Conservation (phyloP, 2,329 filamentous ascomycete species). For the Xylariales sp. region DNA sequence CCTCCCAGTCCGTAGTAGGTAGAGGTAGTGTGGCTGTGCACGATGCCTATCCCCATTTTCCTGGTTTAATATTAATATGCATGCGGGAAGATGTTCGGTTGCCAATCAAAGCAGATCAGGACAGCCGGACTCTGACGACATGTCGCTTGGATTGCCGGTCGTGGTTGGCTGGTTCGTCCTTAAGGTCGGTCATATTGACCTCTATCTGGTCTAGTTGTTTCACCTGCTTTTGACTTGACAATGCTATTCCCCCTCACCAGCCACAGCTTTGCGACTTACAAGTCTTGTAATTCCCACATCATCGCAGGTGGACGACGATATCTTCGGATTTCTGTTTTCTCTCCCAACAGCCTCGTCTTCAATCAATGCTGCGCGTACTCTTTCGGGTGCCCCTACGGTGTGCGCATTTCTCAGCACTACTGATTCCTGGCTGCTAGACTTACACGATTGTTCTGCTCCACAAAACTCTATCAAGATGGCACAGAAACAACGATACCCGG, state of each 20-base stretch:
- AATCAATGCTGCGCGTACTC: too few relatives aligned
- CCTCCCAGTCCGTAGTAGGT: too few relatives aligned
- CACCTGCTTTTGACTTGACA: neutral
- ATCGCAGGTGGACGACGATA: neutral
- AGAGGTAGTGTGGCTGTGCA: neutral
- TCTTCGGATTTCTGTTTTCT: neutral
- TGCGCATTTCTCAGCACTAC: neutral
- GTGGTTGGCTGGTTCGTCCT: neutral
- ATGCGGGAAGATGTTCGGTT: neutral
- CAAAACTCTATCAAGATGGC: neutral
- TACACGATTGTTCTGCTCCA: too few relatives aligned
- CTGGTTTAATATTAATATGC: neutral
- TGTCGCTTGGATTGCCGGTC: neutral
- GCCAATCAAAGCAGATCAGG: neutral
- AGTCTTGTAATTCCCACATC: neutral
- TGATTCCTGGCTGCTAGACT: too few relatives aligned
- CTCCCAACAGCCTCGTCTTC: too few relatives aligned
- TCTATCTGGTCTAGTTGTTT: neutral
- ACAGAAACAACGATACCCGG: neutral
- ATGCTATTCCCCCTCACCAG: neutral
- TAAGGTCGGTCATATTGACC: neutral
- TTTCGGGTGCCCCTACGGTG: too few relatives aligned
- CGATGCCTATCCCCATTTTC: neutral
- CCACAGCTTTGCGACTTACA: neutral
- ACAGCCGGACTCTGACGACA: slow-evolving; percentile 5